A percentile compares a stretch with the other conserved stretches of the same genome.
These are phyloP conservation scores for Zasmidium cellare DNA, from an alignment of 2,329 filamentous ascomycete species.

Conservation along the genomic window DNA sequence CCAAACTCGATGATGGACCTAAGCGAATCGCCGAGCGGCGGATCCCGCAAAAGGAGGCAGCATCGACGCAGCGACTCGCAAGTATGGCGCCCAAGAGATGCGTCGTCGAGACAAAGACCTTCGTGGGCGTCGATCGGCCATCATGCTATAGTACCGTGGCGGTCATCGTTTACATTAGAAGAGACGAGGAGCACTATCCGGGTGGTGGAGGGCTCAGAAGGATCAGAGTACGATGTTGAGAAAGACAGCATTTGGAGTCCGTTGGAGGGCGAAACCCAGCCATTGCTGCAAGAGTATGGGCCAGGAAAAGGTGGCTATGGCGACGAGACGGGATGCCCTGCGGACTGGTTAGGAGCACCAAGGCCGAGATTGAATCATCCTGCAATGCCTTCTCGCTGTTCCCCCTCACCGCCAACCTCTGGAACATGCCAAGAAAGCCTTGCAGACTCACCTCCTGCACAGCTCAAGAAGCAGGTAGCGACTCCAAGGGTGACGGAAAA, in stretches of 20 bases:
- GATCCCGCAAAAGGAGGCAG: background rate
- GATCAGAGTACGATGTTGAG: background rate
- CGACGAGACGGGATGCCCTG: background rate
- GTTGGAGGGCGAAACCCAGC: background rate
- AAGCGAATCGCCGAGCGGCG: background rate
- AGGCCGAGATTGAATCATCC: background rate
- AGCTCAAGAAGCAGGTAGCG: background rate
- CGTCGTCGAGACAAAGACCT: background rate
- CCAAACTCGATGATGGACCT: background rate
- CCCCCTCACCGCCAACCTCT: background rate
- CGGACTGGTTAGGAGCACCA: background rate
- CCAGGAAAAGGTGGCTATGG: background rate
- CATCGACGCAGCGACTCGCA: background rate
- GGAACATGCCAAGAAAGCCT: background rate
- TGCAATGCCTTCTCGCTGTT: background rate
- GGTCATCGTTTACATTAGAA: background rate
- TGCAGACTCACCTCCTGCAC: too few species aligned
- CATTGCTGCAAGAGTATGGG: background rate
- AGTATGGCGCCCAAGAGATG: background rate
- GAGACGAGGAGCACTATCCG: background rate
- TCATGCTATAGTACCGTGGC: slow-evolving; percentile 1
- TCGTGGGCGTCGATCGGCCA: background rate
- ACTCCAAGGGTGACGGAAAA: background rate
- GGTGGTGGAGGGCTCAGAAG: background rate
- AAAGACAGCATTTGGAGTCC: background rate